A percentile compares a stretch with the other conserved stretches of the same genome.
These are phyloP conservation scores for Penicillium coprophilum DNA, from an alignment of 495 filamentous ascomycete genomes.

Conservation along the genomic window DNA sequence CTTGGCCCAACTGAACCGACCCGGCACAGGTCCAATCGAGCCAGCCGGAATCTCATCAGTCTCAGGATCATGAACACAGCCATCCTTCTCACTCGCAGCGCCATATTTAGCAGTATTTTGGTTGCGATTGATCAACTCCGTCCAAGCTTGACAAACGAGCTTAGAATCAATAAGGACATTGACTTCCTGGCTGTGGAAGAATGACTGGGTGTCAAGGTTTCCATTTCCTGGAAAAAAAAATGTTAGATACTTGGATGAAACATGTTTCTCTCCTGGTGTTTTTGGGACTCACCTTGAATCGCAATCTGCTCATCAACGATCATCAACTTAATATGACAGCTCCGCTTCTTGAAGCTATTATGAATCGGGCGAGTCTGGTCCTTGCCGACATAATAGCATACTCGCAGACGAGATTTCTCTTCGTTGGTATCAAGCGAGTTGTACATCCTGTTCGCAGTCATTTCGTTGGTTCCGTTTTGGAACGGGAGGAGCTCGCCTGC, in stretches of 20 bases:
- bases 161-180: slow-evolving; percentile 70
- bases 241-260: neutral
- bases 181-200: slow-evolving; percentile 73
- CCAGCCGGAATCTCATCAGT: slow-evolving; percentile 56
- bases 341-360: slow-evolving; percentile 59
- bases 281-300: slow-evolving; percentile 50
- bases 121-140: slow-evolving; percentile 59
- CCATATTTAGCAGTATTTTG: slow-evolving; percentile 71
- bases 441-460: slow-evolving; percentile 59
- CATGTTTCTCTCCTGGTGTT: neutral
- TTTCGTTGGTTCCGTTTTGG: slow-evolving; percentile 76
- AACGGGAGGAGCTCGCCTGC: slow-evolving; percentile 70
- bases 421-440: slow-evolving; percentile 42
- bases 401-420: slow-evolving; percentile 51
- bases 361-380: slow-evolving; percentile 67
- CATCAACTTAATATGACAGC: slow-evolving; percentile 75
- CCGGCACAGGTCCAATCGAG: slow-evolving; percentile 59
- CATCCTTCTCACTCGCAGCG: slow-evolving; percentile 51
- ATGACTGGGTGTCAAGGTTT: slow-evolving; percentile 80
- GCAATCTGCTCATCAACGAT: slow-evolving; percentile 66
- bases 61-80: slow-evolving; percentile 51
- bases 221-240: slow-evolving; percentile 56
- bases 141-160: slow-evolving; percentile 60
- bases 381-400: slow-evolving; percentile 68
- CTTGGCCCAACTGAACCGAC: slow-evolving; percentile 60